phyloP scores from a whole-genome alignment of 1,284 basidiomycete genomes.

The Coriolopsis trogii region DNA sequence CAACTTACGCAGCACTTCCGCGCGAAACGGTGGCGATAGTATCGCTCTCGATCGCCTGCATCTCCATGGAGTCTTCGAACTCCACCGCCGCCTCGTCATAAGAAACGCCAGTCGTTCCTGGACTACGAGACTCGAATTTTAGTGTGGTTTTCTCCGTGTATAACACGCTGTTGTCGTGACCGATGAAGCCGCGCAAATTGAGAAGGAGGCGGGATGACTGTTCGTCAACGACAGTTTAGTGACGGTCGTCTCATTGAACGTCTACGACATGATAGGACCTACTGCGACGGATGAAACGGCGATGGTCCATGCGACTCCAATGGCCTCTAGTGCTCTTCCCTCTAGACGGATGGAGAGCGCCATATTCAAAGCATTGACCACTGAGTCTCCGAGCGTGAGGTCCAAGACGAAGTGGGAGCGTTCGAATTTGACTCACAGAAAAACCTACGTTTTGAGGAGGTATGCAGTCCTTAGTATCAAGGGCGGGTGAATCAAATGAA shows the following conservation, averaged over 20 bases:
- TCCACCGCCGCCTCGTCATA: too few species aligned
- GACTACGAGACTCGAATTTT: too few species aligned
- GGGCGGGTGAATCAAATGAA: background rate
- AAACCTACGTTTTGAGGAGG: slow-evolving; percentile 1
- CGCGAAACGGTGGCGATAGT: too few species aligned
- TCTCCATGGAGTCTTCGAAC: too few species aligned
- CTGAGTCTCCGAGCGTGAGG: background rate
- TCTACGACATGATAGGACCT: background rate
- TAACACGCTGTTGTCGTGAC: background rate
- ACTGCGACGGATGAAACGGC: slow-evolving; percentile 7
- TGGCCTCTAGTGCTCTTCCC: slow-evolving; percentile 2
- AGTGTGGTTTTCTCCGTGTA: too few species aligned
- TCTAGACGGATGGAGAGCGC: background rate
- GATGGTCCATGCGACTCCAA: slow-evolving; percentile 6
- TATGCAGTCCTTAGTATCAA: background rate
- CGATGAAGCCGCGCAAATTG: slow-evolving; percentile 8
- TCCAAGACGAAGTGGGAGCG: background rate
- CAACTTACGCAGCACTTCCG: too few species aligned
- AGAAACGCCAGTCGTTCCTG: too few species aligned
- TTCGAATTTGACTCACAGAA: background rate
- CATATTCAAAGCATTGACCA: slow-evolving; percentile 2
- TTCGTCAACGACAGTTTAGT: background rate
- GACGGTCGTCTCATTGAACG: background rate
- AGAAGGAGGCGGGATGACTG: slow-evolving; percentile 8
- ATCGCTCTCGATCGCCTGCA: too few species aligned